A percentile compares a stretch with the other conserved stretches of the same genome.
These are phyloP conservation scores for Aspergillus egyptiacus DNA, from an alignment of 495 filamentous ascomycete species.

Conservation along the genomic window DNA sequence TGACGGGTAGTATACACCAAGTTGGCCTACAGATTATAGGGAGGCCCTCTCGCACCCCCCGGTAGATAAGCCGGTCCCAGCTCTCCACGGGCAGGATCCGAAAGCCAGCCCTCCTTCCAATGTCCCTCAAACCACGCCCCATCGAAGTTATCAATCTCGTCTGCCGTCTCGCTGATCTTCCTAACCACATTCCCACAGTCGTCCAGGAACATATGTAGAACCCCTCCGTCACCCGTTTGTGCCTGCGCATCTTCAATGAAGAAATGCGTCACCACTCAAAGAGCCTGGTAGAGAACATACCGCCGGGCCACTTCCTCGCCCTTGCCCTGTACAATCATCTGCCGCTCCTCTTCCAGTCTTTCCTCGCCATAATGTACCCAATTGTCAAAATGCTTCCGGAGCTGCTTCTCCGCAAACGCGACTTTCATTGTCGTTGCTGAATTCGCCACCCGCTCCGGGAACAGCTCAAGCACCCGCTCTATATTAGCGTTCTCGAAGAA, in stretches of 20 bases:
- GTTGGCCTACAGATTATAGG: not conserved
- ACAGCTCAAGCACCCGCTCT: not conserved
- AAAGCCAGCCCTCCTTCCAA: not conserved
- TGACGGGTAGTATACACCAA: not conserved
- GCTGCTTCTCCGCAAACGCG: not conserved
- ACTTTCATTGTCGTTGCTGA: not conserved
- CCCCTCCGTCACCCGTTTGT: not conserved
- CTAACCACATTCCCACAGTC: not conserved
- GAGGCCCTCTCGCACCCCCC: not conserved
- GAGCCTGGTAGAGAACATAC: not conserved
- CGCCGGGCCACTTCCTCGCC: not conserved
- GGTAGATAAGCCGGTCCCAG: not conserved
- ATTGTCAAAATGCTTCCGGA: not conserved
- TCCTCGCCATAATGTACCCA: not conserved
- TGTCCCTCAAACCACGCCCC: not conserved
- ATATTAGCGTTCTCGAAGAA: not conserved
- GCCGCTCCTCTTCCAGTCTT: not conserved
- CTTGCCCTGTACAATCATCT: not conserved
- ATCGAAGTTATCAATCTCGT: not conserved
- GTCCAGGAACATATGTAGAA: not conserved
- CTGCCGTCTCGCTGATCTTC: not conserved
- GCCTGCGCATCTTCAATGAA: not conserved
- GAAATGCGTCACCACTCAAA: not conserved
- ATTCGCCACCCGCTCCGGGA: not conserved
- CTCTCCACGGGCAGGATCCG: not conserved